Evolutionary conservation across 2,329 filamentous ascomycete species (phyloP), one percentile per base, ranked within the genome.

Genomic region (Cytospora piceicola): DNA sequence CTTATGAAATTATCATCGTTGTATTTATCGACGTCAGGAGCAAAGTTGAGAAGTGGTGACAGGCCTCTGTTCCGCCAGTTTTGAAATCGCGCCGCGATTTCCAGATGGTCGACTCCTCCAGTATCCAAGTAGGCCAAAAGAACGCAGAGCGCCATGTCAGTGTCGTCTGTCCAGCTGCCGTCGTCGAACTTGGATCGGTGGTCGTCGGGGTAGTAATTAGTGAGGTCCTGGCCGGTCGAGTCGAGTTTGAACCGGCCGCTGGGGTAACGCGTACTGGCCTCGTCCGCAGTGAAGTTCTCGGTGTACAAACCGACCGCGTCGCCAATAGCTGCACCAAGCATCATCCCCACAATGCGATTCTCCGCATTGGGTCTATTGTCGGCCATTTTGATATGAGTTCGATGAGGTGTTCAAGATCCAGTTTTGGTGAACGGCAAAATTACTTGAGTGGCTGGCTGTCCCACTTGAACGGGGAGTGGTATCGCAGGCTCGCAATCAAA

Each of bases 101-200:
- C 2, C 39, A 42, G 15, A n/a, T 42, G 39, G 15, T 42, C 4
- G 17, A 42, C 11, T 4, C 11, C 20, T 7, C 39, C 39, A 7
- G 39, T 42, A 4, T 42, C 4, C 39, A 42, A 42, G 17, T 20
- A 42, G 20, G 8, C 15, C 32, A 61, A n/a, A 27, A 61, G 59
- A 42, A n/a, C 46, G 51, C 59, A 61, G 27, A 61, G 51, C 24
- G 59, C 59, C 59, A 61, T 55, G 20, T 55, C 59, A n/a, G 59
- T 61, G 17, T 29, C 52, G 12, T 61, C 59, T 15, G 59, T 54
- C 51, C 51, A 61, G 20, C 46, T 12, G 11, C 49, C 59, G 15
- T 61, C 59, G 0, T 34, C 9, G 52, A 55, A 62, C 6, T 56
- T 24, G 20, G 36, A 49, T 32, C 60, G 60, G 22, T 62, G 52